Percentiles rank a stretch among this genome's conserved stretches.
Conservation (phyloP, 768 basidiomycete genomes). For the Mycena latifolia region DNA sequence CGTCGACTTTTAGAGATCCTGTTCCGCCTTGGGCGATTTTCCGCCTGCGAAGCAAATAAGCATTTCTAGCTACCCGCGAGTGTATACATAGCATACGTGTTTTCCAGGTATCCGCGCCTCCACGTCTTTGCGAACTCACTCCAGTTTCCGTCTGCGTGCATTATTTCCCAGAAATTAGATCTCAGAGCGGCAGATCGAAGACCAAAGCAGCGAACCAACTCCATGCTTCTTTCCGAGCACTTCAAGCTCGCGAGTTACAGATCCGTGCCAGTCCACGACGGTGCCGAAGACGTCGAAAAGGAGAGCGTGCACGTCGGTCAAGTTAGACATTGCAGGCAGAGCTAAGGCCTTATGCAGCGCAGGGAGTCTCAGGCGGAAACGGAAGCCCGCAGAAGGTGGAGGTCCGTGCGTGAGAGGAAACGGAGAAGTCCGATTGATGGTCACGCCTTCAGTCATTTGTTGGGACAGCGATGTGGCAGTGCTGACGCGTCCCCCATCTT, state of each 20-base stretch:
- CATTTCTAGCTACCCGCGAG: too few relatives aligned
- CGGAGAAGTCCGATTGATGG: too few relatives aligned
- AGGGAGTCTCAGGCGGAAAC: too few relatives aligned
- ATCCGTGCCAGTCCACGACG: slow-evolving; percentile 59
- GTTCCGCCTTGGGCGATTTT: slow-evolving; percentile 57
- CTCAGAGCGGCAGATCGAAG: neutral
- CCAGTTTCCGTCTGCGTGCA: slow-evolving; percentile 53
- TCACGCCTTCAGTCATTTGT: too few relatives aligned
- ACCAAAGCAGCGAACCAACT: slow-evolving; percentile 38
- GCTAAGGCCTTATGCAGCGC: too few relatives aligned
- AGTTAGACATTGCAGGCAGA: slow-evolving; percentile 14
- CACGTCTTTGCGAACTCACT: slow-evolving; percentile 66
- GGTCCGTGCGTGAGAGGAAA: too few relatives aligned
- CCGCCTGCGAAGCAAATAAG: slow-evolving; percentile 47
- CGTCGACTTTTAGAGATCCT: slow-evolving; percentile 66
- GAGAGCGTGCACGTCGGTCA: slow-evolving; percentile 52
- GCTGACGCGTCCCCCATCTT: too few relatives aligned
- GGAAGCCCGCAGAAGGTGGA: too few relatives aligned
- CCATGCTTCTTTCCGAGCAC: slow-evolving; percentile 44
- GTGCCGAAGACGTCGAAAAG: slow-evolving; percentile 67
- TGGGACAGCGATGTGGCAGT: too few relatives aligned
- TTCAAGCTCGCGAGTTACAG: slow-evolving; percentile 47
- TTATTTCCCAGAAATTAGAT: neutral
- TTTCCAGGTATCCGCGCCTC: slow-evolving; percentile 63
- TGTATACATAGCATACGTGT: slow-evolving; percentile 52